phyloP scores from a whole-genome alignment of 2,329 filamentous ascomycete genomes.

The Colletotrichum filicis region DNA sequence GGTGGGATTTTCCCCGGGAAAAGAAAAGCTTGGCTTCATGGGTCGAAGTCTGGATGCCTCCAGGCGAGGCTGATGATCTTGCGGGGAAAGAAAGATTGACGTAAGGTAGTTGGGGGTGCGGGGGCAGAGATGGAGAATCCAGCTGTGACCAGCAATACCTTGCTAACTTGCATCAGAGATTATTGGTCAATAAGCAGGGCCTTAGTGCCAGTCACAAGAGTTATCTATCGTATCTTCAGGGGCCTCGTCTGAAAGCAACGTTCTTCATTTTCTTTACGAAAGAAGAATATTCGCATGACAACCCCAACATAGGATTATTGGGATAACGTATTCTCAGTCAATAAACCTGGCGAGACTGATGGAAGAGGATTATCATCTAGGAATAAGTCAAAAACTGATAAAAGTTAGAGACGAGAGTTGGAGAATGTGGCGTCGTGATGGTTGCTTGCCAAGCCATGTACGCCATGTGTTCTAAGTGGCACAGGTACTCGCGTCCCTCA shows the following conservation, averaged over 20 bases:
- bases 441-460: constrained; percentile 14
- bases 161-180: too few relatives aligned
- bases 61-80: constrained; percentile 15
- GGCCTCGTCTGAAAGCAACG: too few relatives aligned
- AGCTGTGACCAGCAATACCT: neutral
- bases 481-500: neutral
- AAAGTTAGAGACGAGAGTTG: neutral
- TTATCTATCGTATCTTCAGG: too few relatives aligned
- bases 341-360: too few relatives aligned
- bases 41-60: neutral
- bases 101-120: neutral
- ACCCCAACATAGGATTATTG: too few relatives aligned
- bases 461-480: neutral
- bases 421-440: neutral
- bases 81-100: constrained; percentile 18
- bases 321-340: too few relatives aligned
- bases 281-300: too few relatives aligned
- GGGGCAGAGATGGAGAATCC: neutral
- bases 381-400: too few relatives aligned
- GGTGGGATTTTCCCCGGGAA: constrained; percentile 10
- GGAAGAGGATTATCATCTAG: too few relatives aligned
- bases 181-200: too few relatives aligned
- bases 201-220: too few relatives aligned
- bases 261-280: too few relatives aligned
- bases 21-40: neutral